Conservation (phyloP, 2,329 filamentous ascomycete genomes). For the Neospermospora avenae region DNA sequence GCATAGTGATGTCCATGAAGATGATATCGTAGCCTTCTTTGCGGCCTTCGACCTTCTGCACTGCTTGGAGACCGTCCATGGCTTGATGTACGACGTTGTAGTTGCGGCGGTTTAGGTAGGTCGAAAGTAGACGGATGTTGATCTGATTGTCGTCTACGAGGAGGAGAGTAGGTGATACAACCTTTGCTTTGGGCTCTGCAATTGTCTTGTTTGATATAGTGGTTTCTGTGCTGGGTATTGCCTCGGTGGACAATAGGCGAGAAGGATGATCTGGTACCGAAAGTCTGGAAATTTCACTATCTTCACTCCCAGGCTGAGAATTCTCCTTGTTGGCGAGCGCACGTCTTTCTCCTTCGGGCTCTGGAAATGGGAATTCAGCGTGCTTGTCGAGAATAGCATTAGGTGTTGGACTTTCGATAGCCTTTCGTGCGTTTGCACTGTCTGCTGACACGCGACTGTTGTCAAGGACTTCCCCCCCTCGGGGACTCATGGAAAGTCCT, state of each 20-base stretch:
- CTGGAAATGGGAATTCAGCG: conserved; percentile 33
- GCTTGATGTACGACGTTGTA: conserved; percentile 42
- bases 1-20: conserved; percentile 52
- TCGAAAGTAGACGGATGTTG: conserved; percentile 40
- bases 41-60: conserved; percentile 40
- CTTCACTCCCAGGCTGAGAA: too few species aligned
- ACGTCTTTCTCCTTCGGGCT: background rate
- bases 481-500: conserved; percentile 26
- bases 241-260: background rate
- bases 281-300: background rate
- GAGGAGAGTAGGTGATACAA: conserved; percentile 29
- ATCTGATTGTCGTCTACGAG: conserved; percentile 44
- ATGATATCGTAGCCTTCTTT: conserved; percentile 42
- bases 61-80: conserved; percentile 46
- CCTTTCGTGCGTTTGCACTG: conserved; percentile 34
- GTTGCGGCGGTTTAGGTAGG: conserved; percentile 37
- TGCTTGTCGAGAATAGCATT: conserved; percentile 26
- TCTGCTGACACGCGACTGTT: conserved; percentile 34
- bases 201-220: background rate
- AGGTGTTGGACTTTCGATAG: conserved; percentile 33
- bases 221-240: background rate
- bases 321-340: background rate
- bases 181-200: background rate
- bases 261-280: background rate
- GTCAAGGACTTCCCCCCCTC: conserved; percentile 30